Base-by-base conservation (phyloP, 2,329 filamentous ascomycete species). In the Septoria petroselini region DNA sequence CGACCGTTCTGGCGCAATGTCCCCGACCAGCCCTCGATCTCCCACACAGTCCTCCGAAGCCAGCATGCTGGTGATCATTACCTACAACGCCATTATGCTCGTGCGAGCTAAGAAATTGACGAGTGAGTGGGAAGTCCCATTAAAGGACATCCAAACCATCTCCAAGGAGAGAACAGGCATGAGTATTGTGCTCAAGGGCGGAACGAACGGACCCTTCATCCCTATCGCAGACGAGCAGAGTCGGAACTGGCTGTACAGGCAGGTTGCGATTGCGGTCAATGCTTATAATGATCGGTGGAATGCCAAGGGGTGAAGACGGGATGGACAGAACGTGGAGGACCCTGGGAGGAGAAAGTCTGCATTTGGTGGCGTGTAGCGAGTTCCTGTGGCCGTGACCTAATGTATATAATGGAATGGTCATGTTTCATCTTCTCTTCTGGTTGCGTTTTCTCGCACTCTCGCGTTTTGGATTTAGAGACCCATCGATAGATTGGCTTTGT, bases 101-200 rank as follows among this genome's bases (percentile, higher is more conserved):
- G 88, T 98, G 55, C 82, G 90, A 60, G 89, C 87, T 43, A 86
- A 90, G 73, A 85, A 86, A 65, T 76, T 98, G 63, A 84, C 82
- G 45, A 91, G 84, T 14, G 91, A 97, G 71, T 98, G 93, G 93
- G 93, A 98, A 64, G 89, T 97, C 8, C 87, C 89, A 19, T 77
- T 98, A 58, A 96, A 93, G 65, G 93, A 98, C 67, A 83, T 98
- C 15, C 91, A 97, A 75, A 97, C 91, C 0, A 97, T 98, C 58
- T 87, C 85, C 38, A 98, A 97, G 74, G 94, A 98, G 76, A 78
- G 93, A 44, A 98, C 93, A 0, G 94, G 93, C 0, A 83, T 98
- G 71, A 91, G 88, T 59, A 81, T 98, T 55, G 85, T 87, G 39
- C 73, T 97, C 58, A 86, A 95, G 60, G 91, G 91, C 8, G 91